phyloP scores from a whole-genome alignment of 2,329 filamentous ascomycete species.

The Aspergillus sojae region DNA sequence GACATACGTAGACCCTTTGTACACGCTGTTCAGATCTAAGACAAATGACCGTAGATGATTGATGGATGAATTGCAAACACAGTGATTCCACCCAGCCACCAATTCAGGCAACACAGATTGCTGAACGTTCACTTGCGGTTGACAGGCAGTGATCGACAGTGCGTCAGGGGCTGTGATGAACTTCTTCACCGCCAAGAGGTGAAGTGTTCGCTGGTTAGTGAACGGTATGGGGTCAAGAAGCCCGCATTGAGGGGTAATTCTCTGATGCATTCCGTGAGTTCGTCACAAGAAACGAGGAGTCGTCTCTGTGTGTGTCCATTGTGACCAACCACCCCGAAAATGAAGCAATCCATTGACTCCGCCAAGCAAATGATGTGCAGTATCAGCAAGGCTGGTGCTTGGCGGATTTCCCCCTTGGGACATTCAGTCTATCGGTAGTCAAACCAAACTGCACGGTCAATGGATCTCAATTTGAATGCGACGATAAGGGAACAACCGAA shows the following conservation, averaged over 20 bases:
- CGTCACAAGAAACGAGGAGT: background rate
- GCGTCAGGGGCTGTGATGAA: conserved; percentile 10
- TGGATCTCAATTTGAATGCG: too few species aligned
- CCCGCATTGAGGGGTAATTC: background rate
- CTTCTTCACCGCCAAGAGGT: conserved; percentile 5
- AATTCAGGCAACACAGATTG: background rate
- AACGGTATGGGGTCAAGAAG: background rate
- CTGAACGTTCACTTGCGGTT: background rate
- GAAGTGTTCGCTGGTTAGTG: background rate
- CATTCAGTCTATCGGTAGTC: background rate
- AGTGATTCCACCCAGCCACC: background rate
- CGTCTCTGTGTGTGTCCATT: too few species aligned
- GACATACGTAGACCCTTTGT: background rate
- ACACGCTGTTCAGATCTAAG: background rate
- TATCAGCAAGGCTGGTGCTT: conserved; percentile 5
- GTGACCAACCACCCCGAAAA: background rate
- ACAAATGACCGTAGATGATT: background rate
- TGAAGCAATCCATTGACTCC: background rate
- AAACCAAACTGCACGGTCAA: background rate
- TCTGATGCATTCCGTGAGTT: background rate
- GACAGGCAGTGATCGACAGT: conserved; percentile 10
- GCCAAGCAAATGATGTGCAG: conserved; percentile 7
- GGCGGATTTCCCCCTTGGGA: background rate
- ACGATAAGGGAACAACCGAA: background rate
- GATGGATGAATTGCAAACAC: background rate